Evolutionary conservation across 805 yeast species (phyloP).

Genomic region (Starmerella bombi): DNA sequence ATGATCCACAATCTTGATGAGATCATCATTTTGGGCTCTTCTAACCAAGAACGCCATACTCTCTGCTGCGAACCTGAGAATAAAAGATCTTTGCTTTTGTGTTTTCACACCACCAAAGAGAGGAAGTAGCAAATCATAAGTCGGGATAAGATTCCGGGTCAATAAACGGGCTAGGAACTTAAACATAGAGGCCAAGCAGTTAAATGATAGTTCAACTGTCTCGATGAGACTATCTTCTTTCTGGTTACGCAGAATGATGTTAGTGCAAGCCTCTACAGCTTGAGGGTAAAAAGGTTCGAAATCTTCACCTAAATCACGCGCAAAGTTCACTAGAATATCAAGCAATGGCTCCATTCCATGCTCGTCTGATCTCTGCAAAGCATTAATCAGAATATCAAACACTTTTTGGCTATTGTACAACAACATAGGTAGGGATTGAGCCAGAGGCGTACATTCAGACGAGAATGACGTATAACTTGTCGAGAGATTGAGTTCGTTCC

Average conservation of each 20-base stretch:
- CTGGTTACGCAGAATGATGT: slow-evolving; percentile 30
- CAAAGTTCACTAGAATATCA: slow-evolving; percentile 70
- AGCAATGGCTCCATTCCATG: slow-evolving; percentile 66
- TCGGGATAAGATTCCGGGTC: slow-evolving; percentile 49
- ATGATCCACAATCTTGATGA: slow-evolving; percentile 35
- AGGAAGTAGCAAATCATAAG: slow-evolving; percentile 54
- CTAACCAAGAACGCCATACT: slow-evolving; percentile 74
- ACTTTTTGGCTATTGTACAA: slow-evolving; percentile 56
- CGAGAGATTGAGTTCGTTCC: slow-evolving; percentile 78
- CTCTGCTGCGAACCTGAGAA: slow-evolving; percentile 78
- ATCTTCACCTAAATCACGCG: slow-evolving; percentile 87
- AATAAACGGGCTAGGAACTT: slow-evolving; percentile 65
- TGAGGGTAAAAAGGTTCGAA: slow-evolving; percentile 56
- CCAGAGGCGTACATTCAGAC: slow-evolving; percentile 39
- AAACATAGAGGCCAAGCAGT: slow-evolving; percentile 74
- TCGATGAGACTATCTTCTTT: slow-evolving; percentile 40
- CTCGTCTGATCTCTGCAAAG: slow-evolving; percentile 45
- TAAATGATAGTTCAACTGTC: slow-evolving; percentile 70
- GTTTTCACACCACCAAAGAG: slow-evolving; percentile 38
- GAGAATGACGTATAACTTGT: slow-evolving; percentile 53
- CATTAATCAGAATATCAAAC: slow-evolving; percentile 37
- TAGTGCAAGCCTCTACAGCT: slow-evolving; percentile 40
- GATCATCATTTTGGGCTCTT: slow-evolving; percentile 41
- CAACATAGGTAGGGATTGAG: slow-evolving; percentile 68
- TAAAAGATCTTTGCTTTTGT: slow-evolving; percentile 32